A percentile compares a stretch with the other conserved stretches of the same genome.
phyloP scores from a whole-genome alignment of 2,329 filamentous ascomycete genomes.

The Coniochaeta prunicola region DNA sequence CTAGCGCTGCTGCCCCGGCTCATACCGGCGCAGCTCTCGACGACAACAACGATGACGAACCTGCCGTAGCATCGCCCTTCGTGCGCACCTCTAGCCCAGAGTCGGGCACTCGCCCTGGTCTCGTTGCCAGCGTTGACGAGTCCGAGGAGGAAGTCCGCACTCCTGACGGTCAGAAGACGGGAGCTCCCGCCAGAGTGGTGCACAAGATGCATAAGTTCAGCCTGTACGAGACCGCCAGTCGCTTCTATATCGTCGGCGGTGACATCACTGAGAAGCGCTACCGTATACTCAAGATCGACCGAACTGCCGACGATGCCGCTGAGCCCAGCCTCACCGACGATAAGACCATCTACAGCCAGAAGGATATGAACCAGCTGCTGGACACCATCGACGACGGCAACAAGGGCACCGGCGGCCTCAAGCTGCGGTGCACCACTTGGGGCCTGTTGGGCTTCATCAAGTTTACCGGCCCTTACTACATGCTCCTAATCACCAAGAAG shows the following conservation, averaged over 20 bases:
- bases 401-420: constrained; percentile 81
- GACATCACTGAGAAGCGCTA: constrained; percentile 86
- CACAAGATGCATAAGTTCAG: constrained; percentile 91
- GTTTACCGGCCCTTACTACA: constrained; percentile 94
- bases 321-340: constrained; percentile 86
- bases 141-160: constrained; percentile 25
- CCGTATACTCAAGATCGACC: constrained; percentile 89
- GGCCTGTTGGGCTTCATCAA: constrained; percentile 90
- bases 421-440: constrained; percentile 85
- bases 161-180: constrained; percentile 13
- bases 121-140: constrained; percentile 11
- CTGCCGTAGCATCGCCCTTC: constrained; percentile 50
- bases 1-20: constrained; percentile 7
- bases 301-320: constrained; percentile 65
- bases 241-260: constrained; percentile 90
- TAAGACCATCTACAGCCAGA: constrained; percentile 86
- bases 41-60: constrained; percentile 52
- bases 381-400: constrained; percentile 95
- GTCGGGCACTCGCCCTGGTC: constrained; percentile 20
- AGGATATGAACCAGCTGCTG: constrained; percentile 87
- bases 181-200: constrained; percentile 24
- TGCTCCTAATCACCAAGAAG: constrained; percentile 93
- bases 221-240: constrained; percentile 89
- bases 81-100: constrained; percentile 48
- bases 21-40: constrained; percentile 19